Conservation (phyloP, 176 grass and related monocot genomes). For the Avena insularis region DNA sequence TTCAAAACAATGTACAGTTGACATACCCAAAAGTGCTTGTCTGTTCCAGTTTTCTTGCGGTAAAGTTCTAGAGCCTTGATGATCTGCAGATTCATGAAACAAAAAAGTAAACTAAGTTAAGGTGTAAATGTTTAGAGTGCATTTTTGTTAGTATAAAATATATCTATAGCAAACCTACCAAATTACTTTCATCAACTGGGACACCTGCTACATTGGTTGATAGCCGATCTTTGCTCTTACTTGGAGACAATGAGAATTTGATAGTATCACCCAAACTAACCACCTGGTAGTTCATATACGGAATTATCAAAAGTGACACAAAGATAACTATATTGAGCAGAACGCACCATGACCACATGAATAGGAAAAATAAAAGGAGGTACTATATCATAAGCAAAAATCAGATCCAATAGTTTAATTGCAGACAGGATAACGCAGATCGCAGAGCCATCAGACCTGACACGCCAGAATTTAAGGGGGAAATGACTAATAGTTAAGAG, state of each 20-base stretch:
- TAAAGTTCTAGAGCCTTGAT: constrained; percentile 98
- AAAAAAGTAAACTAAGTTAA: constrained; percentile 20
- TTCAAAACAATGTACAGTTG: constrained; percentile 21
- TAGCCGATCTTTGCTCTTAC: constrained; percentile 82
- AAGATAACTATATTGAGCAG: background rate
- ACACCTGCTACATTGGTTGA: constrained; percentile 93
- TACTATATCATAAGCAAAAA: background rate
- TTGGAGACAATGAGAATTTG: constrained; percentile 96
- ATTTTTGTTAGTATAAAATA: constrained; percentile 15
- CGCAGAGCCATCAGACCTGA: background rate
- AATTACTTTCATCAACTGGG: constrained; percentile 90
- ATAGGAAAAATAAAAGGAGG: background rate
- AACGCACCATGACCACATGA: background rate
- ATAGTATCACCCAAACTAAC: constrained; percentile 98
- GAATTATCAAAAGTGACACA: constrained; percentile 20
- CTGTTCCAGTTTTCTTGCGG: constrained; percentile 87
- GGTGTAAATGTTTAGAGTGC: constrained; percentile 19
- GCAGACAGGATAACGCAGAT: background rate
- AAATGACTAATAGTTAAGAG: background rate
- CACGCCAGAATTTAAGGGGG: background rate
- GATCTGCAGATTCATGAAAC: constrained; percentile 66
- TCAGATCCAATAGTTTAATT: background rate
- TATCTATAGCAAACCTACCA: constrained; percentile 55
- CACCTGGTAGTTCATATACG: constrained; percentile 60
- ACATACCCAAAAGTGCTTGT: constrained; percentile 93